Percentiles rank a stretch among this genome's conserved stretches.
Conservation (phyloP, 2,329 filamentous ascomycete species). For the Penicillium sp. region DNA sequence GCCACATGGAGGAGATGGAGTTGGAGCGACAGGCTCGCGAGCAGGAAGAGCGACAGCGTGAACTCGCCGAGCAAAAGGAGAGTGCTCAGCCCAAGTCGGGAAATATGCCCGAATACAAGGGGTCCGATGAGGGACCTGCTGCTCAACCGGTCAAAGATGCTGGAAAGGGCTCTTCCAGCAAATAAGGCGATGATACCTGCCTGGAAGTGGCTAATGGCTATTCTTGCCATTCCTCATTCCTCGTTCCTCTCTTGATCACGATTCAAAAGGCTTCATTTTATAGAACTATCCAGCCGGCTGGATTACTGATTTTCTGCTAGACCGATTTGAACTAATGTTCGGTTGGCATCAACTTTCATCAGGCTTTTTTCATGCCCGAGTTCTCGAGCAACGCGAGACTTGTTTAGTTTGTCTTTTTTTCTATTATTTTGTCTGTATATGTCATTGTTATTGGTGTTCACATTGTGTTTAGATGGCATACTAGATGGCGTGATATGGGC, state of each 20-base stretch:
- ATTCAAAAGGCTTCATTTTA: not conserved
- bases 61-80: conserved; percentile 65
- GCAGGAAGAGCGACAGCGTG: conserved; percentile 69
- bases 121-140: conserved; percentile 20
- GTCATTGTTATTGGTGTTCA: conserved; percentile 2
- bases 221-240: not conserved
- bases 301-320: not conserved
- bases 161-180: conserved; percentile 7
- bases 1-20: conserved; percentile 99
- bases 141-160: conserved; percentile 17
- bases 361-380: not conserved
- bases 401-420: not conserved
- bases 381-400: not conserved
- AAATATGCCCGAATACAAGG: conserved; percentile 24
- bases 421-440: conserved; percentile 2
- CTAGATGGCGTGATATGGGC: conserved; percentile 12
- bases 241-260: not conserved
- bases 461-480: conserved; percentile 14
- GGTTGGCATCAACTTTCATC: not conserved
- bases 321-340: not conserved
- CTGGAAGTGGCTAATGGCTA: not conserved
- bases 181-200: not conserved
- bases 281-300: conserved; percentile 12
- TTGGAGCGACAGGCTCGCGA: conserved; percentile 74
- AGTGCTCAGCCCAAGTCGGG: conserved; percentile 62